Conservation (phyloP, 441 rosid genomes). For the Aleurites moluccanus region DNA sequence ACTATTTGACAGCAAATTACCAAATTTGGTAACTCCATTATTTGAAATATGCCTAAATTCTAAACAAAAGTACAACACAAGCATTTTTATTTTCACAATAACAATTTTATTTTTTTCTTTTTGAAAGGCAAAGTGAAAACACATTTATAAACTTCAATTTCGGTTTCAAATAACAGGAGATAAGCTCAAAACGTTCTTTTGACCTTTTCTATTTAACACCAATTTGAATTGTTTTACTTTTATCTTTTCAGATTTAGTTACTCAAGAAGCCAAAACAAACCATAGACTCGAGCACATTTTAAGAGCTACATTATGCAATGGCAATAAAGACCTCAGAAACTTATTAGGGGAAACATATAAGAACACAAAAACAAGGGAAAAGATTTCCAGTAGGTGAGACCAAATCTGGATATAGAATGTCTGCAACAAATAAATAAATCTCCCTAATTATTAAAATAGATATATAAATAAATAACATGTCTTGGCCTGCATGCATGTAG, state of each 20-base stretch:
- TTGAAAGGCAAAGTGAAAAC: too few species aligned
- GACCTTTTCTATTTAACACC: background rate
- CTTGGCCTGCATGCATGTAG: background rate
- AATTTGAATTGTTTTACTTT: background rate
- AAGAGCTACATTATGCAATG: too few species aligned
- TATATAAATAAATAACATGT: background rate
- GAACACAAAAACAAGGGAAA: too few species aligned
- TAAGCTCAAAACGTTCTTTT: background rate
- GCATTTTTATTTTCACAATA: too few species aligned
- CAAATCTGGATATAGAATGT: background rate
- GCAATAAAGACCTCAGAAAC: too few species aligned
- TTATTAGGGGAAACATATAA: too few species aligned
- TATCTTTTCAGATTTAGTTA: constrained; percentile 1
- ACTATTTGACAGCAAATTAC: background rate
- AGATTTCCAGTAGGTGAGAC: too few species aligned
- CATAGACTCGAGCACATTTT: background rate
- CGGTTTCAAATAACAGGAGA: background rate
- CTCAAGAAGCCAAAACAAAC: background rate
- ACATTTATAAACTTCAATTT: too few species aligned
- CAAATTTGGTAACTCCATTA: background rate
- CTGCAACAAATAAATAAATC: background rate
- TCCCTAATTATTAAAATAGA: too few species aligned
- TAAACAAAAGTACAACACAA: background rate
- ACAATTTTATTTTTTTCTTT: too few species aligned
- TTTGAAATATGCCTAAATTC: background rate